Base-by-base conservation (phyloP, 2,329 filamentous ascomycete species). In the Sclerotinia subarctica region DNA sequence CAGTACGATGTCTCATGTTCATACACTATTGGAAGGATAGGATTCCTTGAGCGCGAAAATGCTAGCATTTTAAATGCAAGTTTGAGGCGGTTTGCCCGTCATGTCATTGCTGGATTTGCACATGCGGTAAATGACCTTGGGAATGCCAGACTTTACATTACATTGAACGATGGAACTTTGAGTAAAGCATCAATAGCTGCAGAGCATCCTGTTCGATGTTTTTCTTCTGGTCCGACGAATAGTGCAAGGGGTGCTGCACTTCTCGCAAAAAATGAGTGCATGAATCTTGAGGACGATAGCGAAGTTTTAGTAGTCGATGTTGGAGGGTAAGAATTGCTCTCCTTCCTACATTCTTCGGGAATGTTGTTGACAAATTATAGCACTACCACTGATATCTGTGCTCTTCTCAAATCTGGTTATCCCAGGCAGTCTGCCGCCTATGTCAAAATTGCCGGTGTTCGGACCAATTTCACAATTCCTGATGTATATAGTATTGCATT, bases 151-250 rank as follows among this genome's bases (percentile, higher is more conserved):
- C 59, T 73, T 5, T 89, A 87, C 69, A 79, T 90, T 51, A 87
- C 86, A 0, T 84, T 88, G 72, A 90, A 90, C 60, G 87, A 89
- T 71, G 87, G 88, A 1, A 89, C 86, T 0, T 79, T 90, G 3
- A 77, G 87, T 8, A 82, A 83, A 7, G 85, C 82, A 0, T 80
- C 81, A 3, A 79, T 81, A 65, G 87, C 87, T 1, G 82, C 85
- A 0, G 78, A 80, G 21, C 77, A 87, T 32, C 88, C 88, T 0
- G 87, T 89, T 60, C 79, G 83, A 59, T 88, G 85, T 0, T 89
- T 90, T 72, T 86, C 85, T 0, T 86, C 83, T 51, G 87, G 87
- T 0, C 85, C 87, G 2, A 89, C 87, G 0, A 90, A 90, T 73
- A 87, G 84, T 67, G 86, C 88, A 80, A 82, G 84, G 64, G 86